Evolutionary conservation across 2,329 filamentous ascomycete genomes (phyloP), one percentile per base, ranked within the genome.

Genomic region (Exophiala bonariae): DNA sequence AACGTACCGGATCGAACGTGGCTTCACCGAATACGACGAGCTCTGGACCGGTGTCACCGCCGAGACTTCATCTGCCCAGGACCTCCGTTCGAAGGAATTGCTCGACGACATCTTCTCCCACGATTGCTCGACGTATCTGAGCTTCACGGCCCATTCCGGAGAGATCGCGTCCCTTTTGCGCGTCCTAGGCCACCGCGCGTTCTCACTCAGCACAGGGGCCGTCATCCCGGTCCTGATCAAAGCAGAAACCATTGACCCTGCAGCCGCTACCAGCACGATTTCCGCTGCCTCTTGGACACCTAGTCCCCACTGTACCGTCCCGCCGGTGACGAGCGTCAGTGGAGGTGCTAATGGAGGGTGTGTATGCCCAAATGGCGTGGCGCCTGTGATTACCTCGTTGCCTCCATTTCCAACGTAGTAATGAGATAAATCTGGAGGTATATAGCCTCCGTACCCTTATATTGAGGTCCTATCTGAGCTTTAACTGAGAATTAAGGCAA

Each of bases 61-160:
- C 0, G 80, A 83, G 59, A 75, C 74, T 0, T 55, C 71, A 18
- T 61, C 64, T 0, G 72, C 73, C 16, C 72, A 79, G 30, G 72
- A 77, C 42, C 64, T 66, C 2, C 70, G 80, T 2, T 57, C 74
- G 4, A 59, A 59, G n/a, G 49, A 50, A 8, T 62, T 81, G 2
- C 62, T 85, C 18, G 71, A 77, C 47, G 76, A 81, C 47, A 66
- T 85, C 13, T 80, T 82, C 47, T 57, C 57, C 0, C 61, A 63
- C 17, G 77, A 80, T 47, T 57, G 61, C 7, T 74, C 64, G 52
- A 70, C 67, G 0, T 76, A 75, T 40, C 61, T 83, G 9, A 78
- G 74, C 3, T 63, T 83, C 32, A 82, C 79, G 1, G 74, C 73
- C 32, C 81, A 85, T 61, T 81, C 78, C 1, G 80, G 80, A 1